phyloP scores from a whole-genome alignment of 495 filamentous ascomycete genomes.

The Lasiosphaeris hirsuta region DNA sequence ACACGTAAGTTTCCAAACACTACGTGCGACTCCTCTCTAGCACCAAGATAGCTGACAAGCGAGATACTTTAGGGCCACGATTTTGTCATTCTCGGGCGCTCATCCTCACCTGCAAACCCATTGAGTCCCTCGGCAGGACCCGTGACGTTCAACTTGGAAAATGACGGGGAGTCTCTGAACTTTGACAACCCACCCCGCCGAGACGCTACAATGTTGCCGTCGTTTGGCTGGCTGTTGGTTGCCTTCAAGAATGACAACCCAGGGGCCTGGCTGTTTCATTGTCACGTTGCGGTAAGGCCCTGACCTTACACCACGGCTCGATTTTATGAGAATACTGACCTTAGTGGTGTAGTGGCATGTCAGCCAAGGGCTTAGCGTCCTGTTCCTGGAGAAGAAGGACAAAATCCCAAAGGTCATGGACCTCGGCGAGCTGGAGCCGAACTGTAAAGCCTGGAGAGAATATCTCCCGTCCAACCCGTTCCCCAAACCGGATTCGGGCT shows the following conservation, averaged over 20 bases:
- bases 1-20: conserved; percentile 28
- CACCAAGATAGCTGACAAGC: not conserved
- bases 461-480: conserved; percentile 10
- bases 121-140: conserved; percentile 47
- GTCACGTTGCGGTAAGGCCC: conserved; percentile 42
- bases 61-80: conserved; percentile 12
- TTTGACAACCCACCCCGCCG: conserved; percentile 30
- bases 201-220: conserved; percentile 44
- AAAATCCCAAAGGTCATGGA: conserved; percentile 13
- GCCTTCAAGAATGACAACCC: conserved; percentile 53
- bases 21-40: too few species aligned
- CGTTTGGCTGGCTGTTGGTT: conserved; percentile 41
- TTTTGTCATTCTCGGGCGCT: conserved; percentile 32
- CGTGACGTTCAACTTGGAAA: conserved; percentile 23
- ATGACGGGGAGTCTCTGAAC: conserved; percentile 29
- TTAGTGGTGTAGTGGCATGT: conserved; percentile 34
- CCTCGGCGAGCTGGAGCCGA: conserved; percentile 7
- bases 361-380: conserved; percentile 41
- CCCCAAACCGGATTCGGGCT: conserved; percentile 1
- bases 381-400: conserved; percentile 40
- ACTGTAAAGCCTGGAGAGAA: conserved; percentile 18
- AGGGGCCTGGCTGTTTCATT: conserved; percentile 53
- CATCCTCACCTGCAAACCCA: conserved; percentile 23
- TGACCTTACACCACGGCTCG: not conserved
- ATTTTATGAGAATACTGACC: not conserved